Evolutionary conservation across 257 asterid species (phyloP).

Genomic region (Anisodus acutangulus): DNA sequence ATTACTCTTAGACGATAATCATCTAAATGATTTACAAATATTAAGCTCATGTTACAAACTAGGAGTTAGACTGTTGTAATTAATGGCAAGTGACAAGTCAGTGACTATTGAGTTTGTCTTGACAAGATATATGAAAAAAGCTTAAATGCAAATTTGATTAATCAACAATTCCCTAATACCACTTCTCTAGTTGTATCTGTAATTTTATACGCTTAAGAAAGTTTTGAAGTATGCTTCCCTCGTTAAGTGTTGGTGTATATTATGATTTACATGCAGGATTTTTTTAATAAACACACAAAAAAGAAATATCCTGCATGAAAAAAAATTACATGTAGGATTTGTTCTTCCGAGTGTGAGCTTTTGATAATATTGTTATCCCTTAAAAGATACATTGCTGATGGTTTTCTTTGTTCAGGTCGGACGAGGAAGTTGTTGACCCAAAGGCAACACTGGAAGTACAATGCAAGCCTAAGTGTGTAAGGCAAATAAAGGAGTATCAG

Average conservation of each 20-base stretch:
- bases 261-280: background rate
- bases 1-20: background rate
- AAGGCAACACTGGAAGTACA: conserved; percentile 61
- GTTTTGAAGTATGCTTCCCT: background rate
- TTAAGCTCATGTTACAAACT: background rate
- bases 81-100: conserved; percentile 7
- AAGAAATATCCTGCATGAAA: background rate
- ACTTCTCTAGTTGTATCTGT: background rate
- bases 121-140: background rate
- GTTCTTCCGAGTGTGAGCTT: background rate
- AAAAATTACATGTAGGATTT: background rate
- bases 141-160: background rate
- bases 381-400: background rate
- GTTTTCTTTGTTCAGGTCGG: conserved; percentile 47
- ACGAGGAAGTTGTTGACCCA: conserved; percentile 66
- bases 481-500: conserved; percentile 61
- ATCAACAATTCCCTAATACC: background rate
- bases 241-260: background rate
- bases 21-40: background rate
- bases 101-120: background rate
- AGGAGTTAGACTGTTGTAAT: background rate
- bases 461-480: conserved; percentile 70
- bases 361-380: background rate
- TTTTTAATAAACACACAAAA: background rate
- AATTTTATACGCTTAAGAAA: background rate